Percentiles rank a stretch among this genome's conserved stretches.
These are phyloP conservation scores for Abrus pulchellus DNA, from an alignment of 306 rosid genomes.

Conservation along the genomic window DNA sequence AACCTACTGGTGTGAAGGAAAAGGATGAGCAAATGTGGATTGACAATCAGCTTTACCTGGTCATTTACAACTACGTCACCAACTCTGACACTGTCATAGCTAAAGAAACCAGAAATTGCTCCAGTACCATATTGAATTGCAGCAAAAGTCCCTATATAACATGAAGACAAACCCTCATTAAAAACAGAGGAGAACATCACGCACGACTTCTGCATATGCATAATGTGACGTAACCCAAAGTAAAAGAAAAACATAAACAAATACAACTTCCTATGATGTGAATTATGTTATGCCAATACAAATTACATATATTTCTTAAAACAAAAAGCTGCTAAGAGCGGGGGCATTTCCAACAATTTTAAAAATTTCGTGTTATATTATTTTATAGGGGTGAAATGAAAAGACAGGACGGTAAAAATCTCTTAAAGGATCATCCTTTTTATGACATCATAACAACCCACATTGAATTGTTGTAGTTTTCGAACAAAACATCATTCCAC, in stretches of 20 bases:
- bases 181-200: constrained; percentile 1
- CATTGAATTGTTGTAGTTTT: too few relatives aligned
- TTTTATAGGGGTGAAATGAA: background rate
- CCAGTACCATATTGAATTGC: constrained; percentile 90
- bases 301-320: constrained; percentile 14
- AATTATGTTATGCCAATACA: background rate
- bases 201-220: constrained; percentile 2
- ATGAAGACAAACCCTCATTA: constrained; percentile 9
- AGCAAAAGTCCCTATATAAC: constrained; percentile 79
- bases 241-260: constrained; percentile 16
- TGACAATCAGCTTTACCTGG: constrained; percentile 64
- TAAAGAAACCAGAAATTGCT: constrained; percentile 88
- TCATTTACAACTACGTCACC: constrained; percentile 73
- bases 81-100: constrained; percentile 74
- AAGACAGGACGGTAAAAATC: background rate
- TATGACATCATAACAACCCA: too few relatives aligned
- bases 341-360: background rate
- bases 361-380: background rate
- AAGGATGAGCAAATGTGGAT: background rate
- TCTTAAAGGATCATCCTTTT: background rate
- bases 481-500: too few relatives aligned
- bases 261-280: background rate
- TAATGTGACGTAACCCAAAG: background rate
- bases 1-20: background rate
- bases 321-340: background rate